Conservation (phyloP, 2,329 filamentous ascomycete genomes). For the Colletotrichum camelliae region DNA sequence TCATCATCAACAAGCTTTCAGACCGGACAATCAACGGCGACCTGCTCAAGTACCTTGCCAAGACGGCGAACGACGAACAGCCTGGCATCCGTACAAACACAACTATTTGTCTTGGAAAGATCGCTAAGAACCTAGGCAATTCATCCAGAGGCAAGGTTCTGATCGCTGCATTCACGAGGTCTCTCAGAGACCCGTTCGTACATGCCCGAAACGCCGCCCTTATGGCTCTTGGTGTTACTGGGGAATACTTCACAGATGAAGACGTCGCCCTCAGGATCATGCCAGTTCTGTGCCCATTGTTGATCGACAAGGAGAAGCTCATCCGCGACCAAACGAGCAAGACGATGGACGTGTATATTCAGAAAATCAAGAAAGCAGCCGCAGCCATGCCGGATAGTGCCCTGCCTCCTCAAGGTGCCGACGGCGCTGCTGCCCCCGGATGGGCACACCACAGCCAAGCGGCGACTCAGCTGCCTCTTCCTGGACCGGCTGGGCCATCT, state of each 20-base stretch:
- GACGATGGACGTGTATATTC: conserved; percentile 84
- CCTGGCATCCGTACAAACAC: conserved; percentile 97
- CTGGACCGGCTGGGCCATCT: conserved; percentile 98
- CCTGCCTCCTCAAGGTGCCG: conserved; percentile 68
- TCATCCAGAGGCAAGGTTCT: conserved; percentile 87
- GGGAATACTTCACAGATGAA: conserved; percentile 86
- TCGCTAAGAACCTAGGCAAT: conserved; percentile 84
- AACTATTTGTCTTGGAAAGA: conserved; percentile 95
- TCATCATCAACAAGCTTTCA: conserved; percentile 86
- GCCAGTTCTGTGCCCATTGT: conserved; percentile 80
- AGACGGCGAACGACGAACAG: conserved; percentile 96
- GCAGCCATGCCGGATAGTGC: conserved; percentile 80
- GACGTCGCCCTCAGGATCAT: conserved; percentile 86
- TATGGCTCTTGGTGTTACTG: conserved; percentile 83
- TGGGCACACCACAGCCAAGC: conserved; percentile 75
- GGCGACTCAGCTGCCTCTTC: conserved; percentile 61
- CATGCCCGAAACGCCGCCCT: conserved; percentile 91
- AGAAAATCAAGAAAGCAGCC: conserved; percentile 80
- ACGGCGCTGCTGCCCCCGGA: conserved; percentile 67
- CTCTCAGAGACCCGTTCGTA: conserved; percentile 90
- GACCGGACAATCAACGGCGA: conserved; percentile 95
- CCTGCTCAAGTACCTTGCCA: conserved; percentile 86
- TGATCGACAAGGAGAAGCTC: conserved; percentile 95
- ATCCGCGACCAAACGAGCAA: conserved; percentile 92
- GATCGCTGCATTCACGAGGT: conserved; percentile 88